Conservation (phyloP, 2,329 filamentous ascomycete species). For the Salinomyces thailandicus region DNA sequence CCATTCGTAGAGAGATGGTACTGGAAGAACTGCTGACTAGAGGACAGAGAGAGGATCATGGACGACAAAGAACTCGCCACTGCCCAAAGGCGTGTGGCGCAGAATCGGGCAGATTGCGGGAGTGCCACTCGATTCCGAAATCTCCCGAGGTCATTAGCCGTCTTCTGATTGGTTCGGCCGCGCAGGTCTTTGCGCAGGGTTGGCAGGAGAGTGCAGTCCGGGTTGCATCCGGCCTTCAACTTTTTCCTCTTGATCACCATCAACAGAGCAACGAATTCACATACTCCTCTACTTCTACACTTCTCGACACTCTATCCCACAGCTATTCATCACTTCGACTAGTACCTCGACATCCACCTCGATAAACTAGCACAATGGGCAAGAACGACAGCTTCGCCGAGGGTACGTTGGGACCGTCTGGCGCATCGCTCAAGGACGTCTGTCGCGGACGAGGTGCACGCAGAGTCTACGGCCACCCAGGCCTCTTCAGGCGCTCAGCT, state of each 20-base stretch:
- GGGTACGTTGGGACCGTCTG: conserved; percentile 19
- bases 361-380: conserved; percentile 24
- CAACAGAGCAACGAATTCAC: background rate
- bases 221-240: background rate
- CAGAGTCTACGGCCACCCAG: background rate
- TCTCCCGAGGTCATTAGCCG: background rate
- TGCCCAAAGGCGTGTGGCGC: too few species aligned
- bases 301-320: conserved; percentile 12
- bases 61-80: too few species aligned
- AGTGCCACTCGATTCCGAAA: too few species aligned
- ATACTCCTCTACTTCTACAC: background rate
- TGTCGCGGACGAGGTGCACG: background rate
- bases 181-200: background rate
- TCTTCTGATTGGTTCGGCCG: background rate
- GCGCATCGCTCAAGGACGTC: background rate
- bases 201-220: too few species aligned
- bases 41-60: too few species aligned
- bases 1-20: too few species aligned
- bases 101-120: too few species aligned
- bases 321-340: background rate
- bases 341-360: background rate
- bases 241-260: conserved; percentile 1
- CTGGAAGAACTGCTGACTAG: too few species aligned
- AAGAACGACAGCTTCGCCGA: conserved; percentile 27
- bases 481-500: too few species aligned